Base-by-base conservation (phyloP, 805 yeast genomes). In the Naumovozyma castellii region DNA sequence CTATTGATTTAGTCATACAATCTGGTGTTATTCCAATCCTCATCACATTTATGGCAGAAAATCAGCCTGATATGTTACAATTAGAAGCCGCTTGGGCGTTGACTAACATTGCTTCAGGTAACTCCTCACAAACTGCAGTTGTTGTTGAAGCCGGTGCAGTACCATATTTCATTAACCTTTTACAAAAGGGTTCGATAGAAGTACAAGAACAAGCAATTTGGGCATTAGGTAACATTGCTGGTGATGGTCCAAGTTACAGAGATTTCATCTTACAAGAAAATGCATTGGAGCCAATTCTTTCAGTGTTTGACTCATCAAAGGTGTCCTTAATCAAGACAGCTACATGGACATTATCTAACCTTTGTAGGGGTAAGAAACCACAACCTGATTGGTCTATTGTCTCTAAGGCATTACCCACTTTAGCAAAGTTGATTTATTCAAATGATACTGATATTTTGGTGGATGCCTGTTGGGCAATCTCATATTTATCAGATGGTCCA, bases 41-140 rank as follows among this genome's bases (percentile, higher is more conserved):
- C 59, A 95, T 90, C 40, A 78, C 74, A 53, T 84, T 86, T 53
- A 80, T 88, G 84, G 66, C 68, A 40, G 68, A 70, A 39, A 68
- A 73, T 38, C 85, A 82, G 46, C 82, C 85, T 4, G 85, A 83
- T 51, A 76, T 82, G 70, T 71, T 88, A 51, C 97, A 88, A 65
- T 75, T 88, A 52, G 97, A 88, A 68, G 94, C 97, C 8, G 95
- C 97, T 5, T 90, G 97, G 97, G 96, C 96, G 10, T 73, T 90
- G 50, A 88, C 97, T 39, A 88, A 88, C 60, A 87, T 88, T 60
- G 96, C 97, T 19, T 84, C 95, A 4, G 97, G 97, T 44, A 70
- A 79, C 39, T 75, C 92, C 32, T 81, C 76, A 37, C 97, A 90
- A 65, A 90, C 97, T 15, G 74, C 73, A 51, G 79, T 79, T 32